A percentile compares a stretch with the other conserved stretches of the same genome.
Conservation (phyloP, 2,329 filamentous ascomycete genomes). For the Meredithiella fracta region DNA sequence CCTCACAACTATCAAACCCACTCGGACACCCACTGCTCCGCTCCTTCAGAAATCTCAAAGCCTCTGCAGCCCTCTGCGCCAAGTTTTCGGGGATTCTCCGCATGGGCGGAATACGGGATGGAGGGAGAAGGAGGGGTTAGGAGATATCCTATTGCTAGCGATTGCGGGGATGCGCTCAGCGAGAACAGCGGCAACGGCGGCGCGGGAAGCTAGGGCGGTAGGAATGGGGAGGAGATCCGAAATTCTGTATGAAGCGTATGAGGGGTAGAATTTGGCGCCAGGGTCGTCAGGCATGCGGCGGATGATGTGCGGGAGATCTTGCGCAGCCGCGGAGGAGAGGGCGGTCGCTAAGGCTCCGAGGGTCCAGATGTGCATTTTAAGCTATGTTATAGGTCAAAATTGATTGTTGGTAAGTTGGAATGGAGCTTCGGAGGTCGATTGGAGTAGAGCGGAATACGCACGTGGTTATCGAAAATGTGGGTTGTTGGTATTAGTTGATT, state of each 20-base stretch:
- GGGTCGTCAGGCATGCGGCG: slow-evolving; percentile 56
- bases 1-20: slow-evolving; percentile 47
- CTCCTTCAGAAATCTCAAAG: slow-evolving; percentile 32
- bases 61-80: slow-evolving; percentile 29
- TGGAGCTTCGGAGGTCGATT: neutral
- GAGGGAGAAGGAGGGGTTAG: neutral
- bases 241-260: slow-evolving; percentile 40
- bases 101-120: slow-evolving; percentile 8
- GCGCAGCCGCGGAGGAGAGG: slow-evolving; percentile 15
- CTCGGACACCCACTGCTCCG: slow-evolving; percentile 48
- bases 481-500: no score
- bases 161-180: slow-evolving; percentile 20
- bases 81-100: slow-evolving; percentile 13
- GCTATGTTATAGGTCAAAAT: neutral
- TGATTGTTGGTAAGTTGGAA: neutral
- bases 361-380: slow-evolving; percentile 23
- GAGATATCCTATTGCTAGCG: slow-evolving; percentile 30
- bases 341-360: slow-evolving; percentile 5
- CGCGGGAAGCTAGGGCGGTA: slow-evolving; percentile 17
- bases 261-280: slow-evolving; percentile 56
- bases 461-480: no score
- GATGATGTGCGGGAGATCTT: slow-evolving; percentile 40
- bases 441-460: neutral
- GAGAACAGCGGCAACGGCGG: slow-evolving; percentile 21
- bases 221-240: neutral